These are phyloP conservation scores for Teratosphaeriaceae sp. DNA, from an alignment of 2,329 filamentous ascomycete genomes.

Conservation along the genomic window DNA sequence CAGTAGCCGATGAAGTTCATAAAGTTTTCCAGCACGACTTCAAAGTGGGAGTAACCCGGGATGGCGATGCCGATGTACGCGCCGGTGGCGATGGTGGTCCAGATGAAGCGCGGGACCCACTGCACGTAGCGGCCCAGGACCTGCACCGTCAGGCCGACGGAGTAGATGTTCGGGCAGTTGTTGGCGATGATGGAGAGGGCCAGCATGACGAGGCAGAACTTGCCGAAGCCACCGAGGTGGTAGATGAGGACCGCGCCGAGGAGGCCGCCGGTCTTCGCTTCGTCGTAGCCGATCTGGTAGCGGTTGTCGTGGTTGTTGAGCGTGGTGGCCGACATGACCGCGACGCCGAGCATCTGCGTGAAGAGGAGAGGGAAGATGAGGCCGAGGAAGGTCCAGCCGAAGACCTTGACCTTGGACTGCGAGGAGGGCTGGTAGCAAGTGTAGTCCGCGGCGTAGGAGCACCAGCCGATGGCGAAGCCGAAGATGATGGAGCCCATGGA, in stretches of 20 bases:
- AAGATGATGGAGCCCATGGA: conserved; percentile 66
- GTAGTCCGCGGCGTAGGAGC: conserved; percentile 58
- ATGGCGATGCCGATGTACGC: conserved; percentile 60
- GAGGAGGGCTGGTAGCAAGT: conserved; percentile 59
- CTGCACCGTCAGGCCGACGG: conserved; percentile 61
- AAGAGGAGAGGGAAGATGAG: conserved; percentile 54
- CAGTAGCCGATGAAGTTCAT: conserved; percentile 66
- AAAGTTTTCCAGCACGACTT: conserved; percentile 62
- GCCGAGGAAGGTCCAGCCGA: conserved; percentile 51
- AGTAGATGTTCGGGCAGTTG: conserved; percentile 59
- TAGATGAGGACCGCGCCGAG: conserved; percentile 57
- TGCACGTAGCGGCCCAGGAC: conserved; percentile 55
- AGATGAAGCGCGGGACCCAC: conserved; percentile 55
- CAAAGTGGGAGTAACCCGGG: conserved; percentile 54
- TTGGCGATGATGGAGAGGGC: conserved; percentile 61
- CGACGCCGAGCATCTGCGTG: conserved; percentile 55
- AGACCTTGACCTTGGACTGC: conserved; percentile 48
- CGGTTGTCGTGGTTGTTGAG: too few relatives aligned
- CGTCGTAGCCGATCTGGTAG: too few relatives aligned
- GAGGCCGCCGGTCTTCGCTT: too few relatives aligned
- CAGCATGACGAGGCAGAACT: conserved; percentile 59
- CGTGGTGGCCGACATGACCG: conserved; percentile 53
- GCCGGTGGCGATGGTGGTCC: conserved; percentile 56
- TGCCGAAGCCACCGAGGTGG: conserved; percentile 55
- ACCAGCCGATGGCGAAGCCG: conserved; percentile 58